These are phyloP conservation scores for Phytophthora rubi DNA, from an alignment of 352 stramenopile species.

Conservation along the genomic window DNA sequence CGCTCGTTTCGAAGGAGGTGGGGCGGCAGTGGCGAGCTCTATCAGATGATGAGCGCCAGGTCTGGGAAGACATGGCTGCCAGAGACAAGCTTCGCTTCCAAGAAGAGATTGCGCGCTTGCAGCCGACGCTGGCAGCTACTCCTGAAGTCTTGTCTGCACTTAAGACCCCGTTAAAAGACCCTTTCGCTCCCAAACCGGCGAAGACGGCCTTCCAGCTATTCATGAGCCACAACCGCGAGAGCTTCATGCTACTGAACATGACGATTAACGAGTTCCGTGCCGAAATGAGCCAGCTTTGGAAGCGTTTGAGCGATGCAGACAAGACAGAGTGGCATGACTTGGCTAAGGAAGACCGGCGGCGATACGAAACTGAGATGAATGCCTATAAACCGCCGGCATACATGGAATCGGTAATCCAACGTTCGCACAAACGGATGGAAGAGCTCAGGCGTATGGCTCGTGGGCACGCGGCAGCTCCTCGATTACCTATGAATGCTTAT, in stretches of 20 bases:
- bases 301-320: constrained; percentile 44
- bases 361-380: constrained; percentile 60
- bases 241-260: constrained; percentile 57
- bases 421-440: constrained; percentile 38
- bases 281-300: constrained; percentile 67
- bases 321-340: constrained; percentile 58
- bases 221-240: constrained; percentile 61
- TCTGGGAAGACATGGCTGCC: constrained; percentile 57
- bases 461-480: constrained; percentile 41
- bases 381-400: constrained; percentile 53
- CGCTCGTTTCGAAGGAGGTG: constrained; percentile 58
- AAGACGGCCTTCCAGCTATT: constrained; percentile 74
- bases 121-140: constrained; percentile 23
- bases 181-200: constrained; percentile 46
- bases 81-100: constrained; percentile 62
- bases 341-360: constrained; percentile 49
- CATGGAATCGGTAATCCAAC: constrained; percentile 29
- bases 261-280: constrained; percentile 60
- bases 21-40: constrained; percentile 58
- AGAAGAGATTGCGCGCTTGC: constrained; percentile 50
- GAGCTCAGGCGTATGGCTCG: constrained; percentile 45
- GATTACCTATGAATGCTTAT: constrained; percentile 51
- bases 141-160: neutral
- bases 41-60: constrained; percentile 41
- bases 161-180: constrained; percentile 37